A percentile compares a stretch with the other conserved stretches of the same genome.
Evolutionary conservation across 352 stramenopile species (phyloP).

Genomic region (Phytophthora chlamydospora): DNA sequence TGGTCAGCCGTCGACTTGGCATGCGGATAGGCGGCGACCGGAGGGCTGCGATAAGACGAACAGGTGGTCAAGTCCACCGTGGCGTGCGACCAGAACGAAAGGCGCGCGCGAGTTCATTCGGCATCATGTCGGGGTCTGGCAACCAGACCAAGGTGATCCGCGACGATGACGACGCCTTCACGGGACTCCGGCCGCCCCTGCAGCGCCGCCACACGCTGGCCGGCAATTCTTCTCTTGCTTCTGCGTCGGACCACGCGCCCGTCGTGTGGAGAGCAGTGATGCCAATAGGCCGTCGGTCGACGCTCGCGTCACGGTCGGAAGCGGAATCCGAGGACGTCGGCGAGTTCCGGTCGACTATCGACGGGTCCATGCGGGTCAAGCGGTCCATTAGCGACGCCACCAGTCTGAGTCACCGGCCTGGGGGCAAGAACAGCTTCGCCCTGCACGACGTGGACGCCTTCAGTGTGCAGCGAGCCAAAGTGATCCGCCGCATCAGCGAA

Average conservation of each 20-base stretch:
- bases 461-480: conserved; percentile 33
- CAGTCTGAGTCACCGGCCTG: conserved; percentile 1
- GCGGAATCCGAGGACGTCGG: conserved; percentile 9
- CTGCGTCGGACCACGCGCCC: conserved; percentile 19
- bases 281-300: conserved; percentile 29
- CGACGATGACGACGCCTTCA: conserved; percentile 26
- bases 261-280: conserved; percentile 37
- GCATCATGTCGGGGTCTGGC: conserved; percentile 22
- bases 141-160: conserved; percentile 26
- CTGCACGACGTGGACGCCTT: conserved; percentile 35
- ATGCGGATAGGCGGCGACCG: conserved; percentile 26
- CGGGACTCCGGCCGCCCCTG: conserved; percentile 5
- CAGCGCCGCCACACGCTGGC: conserved; percentile 28
- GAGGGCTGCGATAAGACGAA: conserved; percentile 38
- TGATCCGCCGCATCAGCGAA: conserved; percentile 31
- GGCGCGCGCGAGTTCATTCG: conserved; percentile 17
- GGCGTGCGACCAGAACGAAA: conserved; percentile 21
- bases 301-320: conserved; percentile 16
- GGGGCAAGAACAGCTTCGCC: conserved; percentile 21
- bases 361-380: conserved; percentile 29
- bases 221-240: conserved; percentile 23
- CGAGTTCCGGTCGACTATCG: conserved; percentile 21
- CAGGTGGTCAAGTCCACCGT: conserved; percentile 26
- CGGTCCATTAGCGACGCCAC: conserved; percentile 30
- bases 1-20: conserved; percentile 27